phyloP scores from a whole-genome alignment of 2,329 filamentous ascomycete genomes.

The Fusarium paranaense region DNA sequence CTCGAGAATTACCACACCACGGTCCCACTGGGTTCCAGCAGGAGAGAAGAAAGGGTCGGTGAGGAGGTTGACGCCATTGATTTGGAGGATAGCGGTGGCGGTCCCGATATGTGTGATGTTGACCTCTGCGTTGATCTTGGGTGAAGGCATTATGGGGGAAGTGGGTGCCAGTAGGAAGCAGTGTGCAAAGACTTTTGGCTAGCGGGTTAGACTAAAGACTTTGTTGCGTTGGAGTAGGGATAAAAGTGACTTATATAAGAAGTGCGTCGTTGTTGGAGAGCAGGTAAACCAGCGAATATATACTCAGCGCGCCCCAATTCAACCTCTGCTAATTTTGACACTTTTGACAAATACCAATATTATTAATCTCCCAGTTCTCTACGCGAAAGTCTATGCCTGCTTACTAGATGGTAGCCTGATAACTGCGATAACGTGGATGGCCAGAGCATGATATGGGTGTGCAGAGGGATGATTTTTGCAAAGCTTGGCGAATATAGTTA shows the following conservation, averaged over 20 bases:
- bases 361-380: not conserved
- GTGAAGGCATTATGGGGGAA: not conserved
- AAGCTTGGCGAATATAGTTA: not conserved
- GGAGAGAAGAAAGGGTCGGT: constrained; percentile 58
- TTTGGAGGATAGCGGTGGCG: constrained; percentile 60
- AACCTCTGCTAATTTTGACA: not conserved
- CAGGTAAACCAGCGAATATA: not conserved
- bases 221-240: not conserved
- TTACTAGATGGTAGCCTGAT: not conserved
- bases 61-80: constrained; percentile 55
- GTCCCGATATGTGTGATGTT: constrained; percentile 60
- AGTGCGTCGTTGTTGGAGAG: no score
- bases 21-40: not conserved
- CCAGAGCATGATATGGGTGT: not conserved
- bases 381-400: not conserved
- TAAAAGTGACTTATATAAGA: not conserved
- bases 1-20: not conserved
- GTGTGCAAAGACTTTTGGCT: no score
- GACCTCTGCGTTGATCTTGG: not conserved
- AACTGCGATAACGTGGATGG: not conserved
- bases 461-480: not conserved
- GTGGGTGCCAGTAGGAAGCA: not conserved
- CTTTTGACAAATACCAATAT: not conserved
- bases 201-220: no score
- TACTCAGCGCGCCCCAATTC: not conserved